Percentiles rank a stretch among this genome's conserved stretches.
Conservation (phyloP, 352 stramenopile species). For the Phytophthora uliginosa region DNA sequence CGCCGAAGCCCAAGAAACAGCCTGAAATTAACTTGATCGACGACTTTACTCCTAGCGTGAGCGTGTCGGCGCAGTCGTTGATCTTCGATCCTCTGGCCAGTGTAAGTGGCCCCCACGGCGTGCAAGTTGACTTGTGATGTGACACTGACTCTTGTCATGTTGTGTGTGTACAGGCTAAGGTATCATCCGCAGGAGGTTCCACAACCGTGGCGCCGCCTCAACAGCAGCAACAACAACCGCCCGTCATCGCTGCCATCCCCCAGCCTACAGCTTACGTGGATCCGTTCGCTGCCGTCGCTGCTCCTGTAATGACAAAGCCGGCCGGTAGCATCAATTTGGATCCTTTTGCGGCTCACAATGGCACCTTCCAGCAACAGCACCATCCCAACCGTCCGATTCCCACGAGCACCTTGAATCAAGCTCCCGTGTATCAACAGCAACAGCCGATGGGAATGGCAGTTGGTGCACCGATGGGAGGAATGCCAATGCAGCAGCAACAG, state of each 20-base stretch:
- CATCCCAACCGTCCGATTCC: constrained; percentile 21
- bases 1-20: constrained; percentile 51
- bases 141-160: neutral
- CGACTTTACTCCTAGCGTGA: constrained; percentile 72
- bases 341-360: constrained; percentile 50
- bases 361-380: constrained; percentile 25
- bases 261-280: constrained; percentile 57
- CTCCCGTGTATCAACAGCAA: constrained; percentile 28
- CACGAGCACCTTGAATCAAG: constrained; percentile 18
- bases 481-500: constrained; percentile 35
- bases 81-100: constrained; percentile 80
- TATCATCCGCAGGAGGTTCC: constrained; percentile 24
- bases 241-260: constrained; percentile 17
- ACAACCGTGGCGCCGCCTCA: constrained; percentile 1
- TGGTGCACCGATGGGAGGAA: constrained; percentile 28
- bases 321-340: constrained; percentile 60
- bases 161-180: constrained; percentile 35
- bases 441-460: constrained; percentile 30
- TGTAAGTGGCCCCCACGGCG: constrained; percentile 38
- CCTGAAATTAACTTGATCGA: constrained; percentile 86
- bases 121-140: neutral
- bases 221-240: constrained; percentile 35
- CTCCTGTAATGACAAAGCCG: constrained; percentile 58
- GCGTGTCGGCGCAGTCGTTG: constrained; percentile 69
- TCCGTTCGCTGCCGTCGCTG: constrained; percentile 62